Evolutionary conservation across 768 basidiomycete species (phyloP).

Genomic region (Rhizopogon sp.): DNA sequence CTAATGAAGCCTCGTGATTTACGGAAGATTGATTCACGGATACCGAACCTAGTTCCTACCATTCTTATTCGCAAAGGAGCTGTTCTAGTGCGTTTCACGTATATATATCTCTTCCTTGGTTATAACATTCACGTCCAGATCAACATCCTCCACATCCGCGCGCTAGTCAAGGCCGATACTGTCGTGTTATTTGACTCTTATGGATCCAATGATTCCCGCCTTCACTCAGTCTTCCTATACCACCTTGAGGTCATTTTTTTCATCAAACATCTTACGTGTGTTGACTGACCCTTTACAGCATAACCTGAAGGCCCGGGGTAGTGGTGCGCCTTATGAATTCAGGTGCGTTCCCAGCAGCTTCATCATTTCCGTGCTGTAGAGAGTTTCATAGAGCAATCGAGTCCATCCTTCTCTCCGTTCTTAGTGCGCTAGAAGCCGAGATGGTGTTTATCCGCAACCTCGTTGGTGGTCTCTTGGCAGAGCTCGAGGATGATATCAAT

Average conservation of each 20-base stretch:
- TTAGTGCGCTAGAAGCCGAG: slow-evolving; percentile 92
- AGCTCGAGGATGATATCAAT: slow-evolving; percentile 93
- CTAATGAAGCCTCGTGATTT: slow-evolving; percentile 80
- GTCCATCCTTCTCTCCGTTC: slow-evolving; percentile 85
- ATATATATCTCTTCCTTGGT: slow-evolving; percentile 2
- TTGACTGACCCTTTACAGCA: slow-evolving; percentile 44
- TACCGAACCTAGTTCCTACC: slow-evolving; percentile 92
- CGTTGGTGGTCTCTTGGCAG: slow-evolving; percentile 84
- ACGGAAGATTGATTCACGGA: slow-evolving; percentile 91
- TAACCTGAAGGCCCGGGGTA: slow-evolving; percentile 70
- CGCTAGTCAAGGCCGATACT: slow-evolving; percentile 88
- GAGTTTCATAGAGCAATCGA: slow-evolving; percentile 73
- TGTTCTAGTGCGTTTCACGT: slow-evolving; percentile 60
- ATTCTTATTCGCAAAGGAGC: slow-evolving; percentile 87
- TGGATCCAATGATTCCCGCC: slow-evolving; percentile 79
- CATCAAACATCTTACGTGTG: background rate
- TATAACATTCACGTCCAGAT: slow-evolving; percentile 41
- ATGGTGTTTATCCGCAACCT: slow-evolving; percentile 92
- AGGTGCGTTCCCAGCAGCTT: slow-evolving; percentile 41
- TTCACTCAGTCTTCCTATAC: slow-evolving; percentile 85
- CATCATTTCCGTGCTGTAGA: slow-evolving; percentile 8
- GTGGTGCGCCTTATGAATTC: slow-evolving; percentile 82
- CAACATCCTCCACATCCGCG: slow-evolving; percentile 92
- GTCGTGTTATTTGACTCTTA: slow-evolving; percentile 91
- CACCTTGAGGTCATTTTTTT: slow-evolving; percentile 65